Base-by-base conservation (phyloP, 352 stramenopile genomes). In the Globisporangium viniferum region DNA sequence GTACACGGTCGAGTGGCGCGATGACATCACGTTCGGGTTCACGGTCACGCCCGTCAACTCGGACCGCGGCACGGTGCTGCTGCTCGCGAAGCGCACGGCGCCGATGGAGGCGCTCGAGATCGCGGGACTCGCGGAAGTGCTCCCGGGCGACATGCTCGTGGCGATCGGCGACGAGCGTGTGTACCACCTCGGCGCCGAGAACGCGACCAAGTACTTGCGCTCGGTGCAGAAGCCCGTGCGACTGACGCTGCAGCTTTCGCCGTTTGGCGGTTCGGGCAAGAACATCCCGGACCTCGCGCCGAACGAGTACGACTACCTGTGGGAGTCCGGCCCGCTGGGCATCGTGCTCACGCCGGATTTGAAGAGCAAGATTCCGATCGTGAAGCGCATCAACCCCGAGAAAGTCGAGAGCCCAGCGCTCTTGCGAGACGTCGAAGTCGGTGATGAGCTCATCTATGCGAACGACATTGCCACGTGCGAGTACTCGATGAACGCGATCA, bases 261-360 rank as follows among this genome's bases (percentile, higher is more conserved):
- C 84, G 5, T 91, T 86, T 67, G 78, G 81, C 35, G 57, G 65
- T n/a, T 56, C 74, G 15, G 72, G 74, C 20, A 84, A 88, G 57
- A 74, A 78, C 54, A 66, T 92, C 15, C 82, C 84, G 0, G 73
- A 80, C 35, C 66, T 88, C 7, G 82, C 84, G 41, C 75, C 84
- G 44, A 93, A 94, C 55, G 87, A 94, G 67, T 94, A 91, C 76
- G 81, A 90, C 66, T 94, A 91, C 66, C 41, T 84, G 24, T 94
- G 87, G 87, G 77, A 90, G 66, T 80, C 77, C 0, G 87, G 87
- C 0, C 81, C 85, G 10, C 59, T 94, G 44, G 87, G 87, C 3
- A 84, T 94, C 60, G 87, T 94, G 44, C 67, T 94, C 29, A 91
- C 80, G 12, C 78, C 80, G 6, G 87, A 94, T 69, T 53, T 70